phyloP scores from a whole-genome alignment of 208 protist species.

The Wallacemonas sp. region DNA sequence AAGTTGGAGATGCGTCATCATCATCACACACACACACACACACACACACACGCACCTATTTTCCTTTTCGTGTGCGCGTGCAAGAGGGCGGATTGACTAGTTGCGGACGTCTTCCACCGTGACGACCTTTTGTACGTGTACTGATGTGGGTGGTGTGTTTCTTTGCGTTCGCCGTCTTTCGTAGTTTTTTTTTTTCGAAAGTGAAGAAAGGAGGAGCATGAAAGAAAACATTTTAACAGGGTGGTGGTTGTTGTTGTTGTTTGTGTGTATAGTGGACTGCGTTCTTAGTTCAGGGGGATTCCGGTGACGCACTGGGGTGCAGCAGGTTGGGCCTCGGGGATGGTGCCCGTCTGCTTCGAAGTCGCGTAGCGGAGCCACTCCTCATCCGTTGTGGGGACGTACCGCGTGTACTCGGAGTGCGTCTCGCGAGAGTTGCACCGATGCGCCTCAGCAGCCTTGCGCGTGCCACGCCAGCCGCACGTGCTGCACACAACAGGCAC shows the following conservation, averaged over 20 bases:
- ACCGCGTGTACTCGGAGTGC: constrained; percentile 48
- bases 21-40: too few species aligned
- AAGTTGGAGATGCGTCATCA: constrained; percentile 12
- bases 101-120: too few species aligned
- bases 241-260: constrained; percentile 10
- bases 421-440: constrained; percentile 52
- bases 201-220: too few species aligned
- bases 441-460: constrained; percentile 46
- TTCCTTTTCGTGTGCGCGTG: too few species aligned
- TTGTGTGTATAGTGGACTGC: constrained; percentile 7
- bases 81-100: too few species aligned
- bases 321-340: constrained; percentile 21
- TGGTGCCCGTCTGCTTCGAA: constrained; percentile 2
- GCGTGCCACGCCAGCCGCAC: constrained; percentile 73
- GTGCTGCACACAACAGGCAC: constrained; percentile 71
- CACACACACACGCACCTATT: too few species aligned
- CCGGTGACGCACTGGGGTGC: constrained; percentile 18
- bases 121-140: too few species aligned
- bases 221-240: neutral
- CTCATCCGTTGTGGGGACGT: constrained; percentile 48
- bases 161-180: too few species aligned
- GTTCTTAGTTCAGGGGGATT: constrained; percentile 17
- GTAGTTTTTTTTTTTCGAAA: too few species aligned
- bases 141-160: too few species aligned
- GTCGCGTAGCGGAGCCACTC: constrained; percentile 47